Evolutionary conservation across 768 basidiomycete species (phyloP).

Genomic region (Pleurotus giganteus): DNA sequence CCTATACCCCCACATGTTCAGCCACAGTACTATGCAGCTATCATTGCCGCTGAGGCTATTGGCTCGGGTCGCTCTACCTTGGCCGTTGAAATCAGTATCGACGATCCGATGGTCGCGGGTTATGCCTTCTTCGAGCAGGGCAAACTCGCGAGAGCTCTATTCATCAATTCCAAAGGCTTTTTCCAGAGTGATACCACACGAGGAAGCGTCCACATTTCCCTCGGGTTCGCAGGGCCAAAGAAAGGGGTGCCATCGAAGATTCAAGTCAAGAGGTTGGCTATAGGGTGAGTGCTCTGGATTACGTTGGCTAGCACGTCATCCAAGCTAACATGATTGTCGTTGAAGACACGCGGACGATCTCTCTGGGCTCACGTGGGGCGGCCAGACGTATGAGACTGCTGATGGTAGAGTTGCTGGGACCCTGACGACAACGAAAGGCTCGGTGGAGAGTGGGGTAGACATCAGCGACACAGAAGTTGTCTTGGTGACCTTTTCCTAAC

Average conservation of each 20-base stretch:
- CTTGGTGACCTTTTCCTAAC: background rate
- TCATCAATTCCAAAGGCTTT: conserved; percentile 61
- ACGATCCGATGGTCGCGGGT: conserved; percentile 47
- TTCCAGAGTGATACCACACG: conserved; percentile 33
- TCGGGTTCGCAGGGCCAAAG: conserved; percentile 31
- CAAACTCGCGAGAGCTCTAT: conserved; percentile 43
- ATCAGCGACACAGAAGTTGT: conserved; percentile 9
- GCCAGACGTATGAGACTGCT: conserved; percentile 54
- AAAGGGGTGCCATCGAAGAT: conserved; percentile 25
- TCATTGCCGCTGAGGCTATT: conserved; percentile 58
- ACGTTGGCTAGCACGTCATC: background rate
- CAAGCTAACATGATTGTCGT: background rate
- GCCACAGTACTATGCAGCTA: conserved; percentile 63
- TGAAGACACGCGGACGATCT: conserved; percentile 47
- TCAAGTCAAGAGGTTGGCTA: conserved; percentile 45
- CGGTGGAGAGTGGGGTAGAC: conserved; percentile 2
- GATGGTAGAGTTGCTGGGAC: conserved; percentile 39
- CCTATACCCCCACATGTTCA: conserved; percentile 61
- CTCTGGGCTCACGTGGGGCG: conserved; percentile 54
- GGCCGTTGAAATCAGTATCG: conserved; percentile 46
- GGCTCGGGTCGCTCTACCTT: conserved; percentile 40
- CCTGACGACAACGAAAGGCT: conserved; percentile 23
- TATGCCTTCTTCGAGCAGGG: conserved; percentile 59
- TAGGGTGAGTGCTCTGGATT: conserved; percentile 32
- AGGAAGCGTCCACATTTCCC: conserved; percentile 38